A percentile compares a stretch with the other conserved stretches of the same genome.
These are phyloP conservation scores for Corrigiola litoralis DNA, from an alignment of 179 eudicot genomes.

Conservation along the genomic window DNA sequence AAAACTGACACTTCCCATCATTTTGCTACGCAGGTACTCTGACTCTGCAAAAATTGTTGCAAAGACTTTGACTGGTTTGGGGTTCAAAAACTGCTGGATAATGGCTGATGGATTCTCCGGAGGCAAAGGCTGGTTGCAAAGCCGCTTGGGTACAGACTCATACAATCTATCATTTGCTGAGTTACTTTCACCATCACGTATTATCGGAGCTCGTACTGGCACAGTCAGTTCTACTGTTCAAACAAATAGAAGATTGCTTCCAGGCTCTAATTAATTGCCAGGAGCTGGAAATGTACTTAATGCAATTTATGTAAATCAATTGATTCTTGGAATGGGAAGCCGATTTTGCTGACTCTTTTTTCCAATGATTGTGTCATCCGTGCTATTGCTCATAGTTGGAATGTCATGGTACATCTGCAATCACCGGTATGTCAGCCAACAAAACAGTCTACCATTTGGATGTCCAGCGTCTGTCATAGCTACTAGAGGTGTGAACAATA, in stretches of 20 bases:
- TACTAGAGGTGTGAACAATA: too few species aligned
- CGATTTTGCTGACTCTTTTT: conserved; percentile 13
- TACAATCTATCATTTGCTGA: conserved; percentile 59
- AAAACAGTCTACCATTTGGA: too few species aligned
- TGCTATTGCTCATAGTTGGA: too few species aligned
- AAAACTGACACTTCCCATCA: background rate
- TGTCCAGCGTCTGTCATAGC: too few species aligned
- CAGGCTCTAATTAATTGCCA: conserved; percentile 44
- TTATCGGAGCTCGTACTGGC: conserved; percentile 57
- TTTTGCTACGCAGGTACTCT: conserved; percentile 46
- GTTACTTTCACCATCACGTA: conserved; percentile 71
- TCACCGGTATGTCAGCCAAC: too few species aligned
- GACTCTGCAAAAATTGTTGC: conserved; percentile 86
- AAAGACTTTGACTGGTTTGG: conserved; percentile 63
- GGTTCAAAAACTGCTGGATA: conserved; percentile 77
- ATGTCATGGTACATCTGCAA: too few species aligned
- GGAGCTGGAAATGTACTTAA: background rate
- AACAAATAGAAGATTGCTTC: conserved; percentile 48
- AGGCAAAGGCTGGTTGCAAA: conserved; percentile 81
- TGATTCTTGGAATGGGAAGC: conserved; percentile 16
- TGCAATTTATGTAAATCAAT: too few species aligned
- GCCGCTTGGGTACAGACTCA: conserved; percentile 77
- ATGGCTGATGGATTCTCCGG: conserved; percentile 90
- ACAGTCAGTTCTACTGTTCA: conserved; percentile 46
- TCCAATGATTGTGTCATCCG: too few species aligned